These are phyloP conservation scores for Cyberlindnera maclurae DNA, from an alignment of 805 yeast species.

Conservation along the genomic window DNA sequence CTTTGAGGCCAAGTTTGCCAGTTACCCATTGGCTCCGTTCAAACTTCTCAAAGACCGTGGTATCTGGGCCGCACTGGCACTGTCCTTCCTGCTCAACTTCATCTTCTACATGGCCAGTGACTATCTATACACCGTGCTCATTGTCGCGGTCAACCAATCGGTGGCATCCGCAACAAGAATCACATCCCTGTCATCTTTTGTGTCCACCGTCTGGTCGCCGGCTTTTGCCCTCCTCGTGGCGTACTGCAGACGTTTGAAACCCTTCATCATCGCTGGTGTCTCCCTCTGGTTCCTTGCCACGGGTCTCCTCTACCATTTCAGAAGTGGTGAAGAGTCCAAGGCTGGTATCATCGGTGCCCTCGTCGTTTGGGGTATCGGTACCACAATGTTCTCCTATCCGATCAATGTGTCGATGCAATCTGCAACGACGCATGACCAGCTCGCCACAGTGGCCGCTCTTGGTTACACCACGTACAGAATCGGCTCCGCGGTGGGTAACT, in stretches of 20 bases:
- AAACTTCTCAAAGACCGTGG: conserved; percentile 58
- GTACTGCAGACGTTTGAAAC: conserved; percentile 43
- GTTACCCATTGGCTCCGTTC: conserved; percentile 58
- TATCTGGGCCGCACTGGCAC: conserved; percentile 61
- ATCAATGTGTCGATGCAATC: conserved; percentile 58
- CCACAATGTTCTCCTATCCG: conserved; percentile 63
- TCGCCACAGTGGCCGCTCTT: conserved; percentile 59
- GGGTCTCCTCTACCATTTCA: conserved; percentile 50
- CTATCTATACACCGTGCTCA: conserved; percentile 57
- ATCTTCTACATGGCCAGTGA: conserved; percentile 66
- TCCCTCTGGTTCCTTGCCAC: conserved; percentile 51
- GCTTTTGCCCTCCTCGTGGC: conserved; percentile 47
- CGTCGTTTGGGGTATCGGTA: conserved; percentile 60
- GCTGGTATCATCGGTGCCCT: conserved; percentile 61
- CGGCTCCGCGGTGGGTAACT: conserved; percentile 59
- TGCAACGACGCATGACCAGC: conserved; percentile 54
- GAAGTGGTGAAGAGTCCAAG: conserved; percentile 44
- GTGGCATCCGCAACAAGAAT: conserved; percentile 58
- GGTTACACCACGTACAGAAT: conserved; percentile 50
- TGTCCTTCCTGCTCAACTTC: conserved; percentile 53
- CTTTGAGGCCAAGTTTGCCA: conserved; percentile 54
- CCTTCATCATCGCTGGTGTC: conserved; percentile 53
- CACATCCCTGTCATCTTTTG: conserved; percentile 52
- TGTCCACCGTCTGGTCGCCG: conserved; percentile 51
- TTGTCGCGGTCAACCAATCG: conserved; percentile 56